Conservation (phyloP, 1,284 basidiomycete genomes). For the Heterobasidion annosum region DNA sequence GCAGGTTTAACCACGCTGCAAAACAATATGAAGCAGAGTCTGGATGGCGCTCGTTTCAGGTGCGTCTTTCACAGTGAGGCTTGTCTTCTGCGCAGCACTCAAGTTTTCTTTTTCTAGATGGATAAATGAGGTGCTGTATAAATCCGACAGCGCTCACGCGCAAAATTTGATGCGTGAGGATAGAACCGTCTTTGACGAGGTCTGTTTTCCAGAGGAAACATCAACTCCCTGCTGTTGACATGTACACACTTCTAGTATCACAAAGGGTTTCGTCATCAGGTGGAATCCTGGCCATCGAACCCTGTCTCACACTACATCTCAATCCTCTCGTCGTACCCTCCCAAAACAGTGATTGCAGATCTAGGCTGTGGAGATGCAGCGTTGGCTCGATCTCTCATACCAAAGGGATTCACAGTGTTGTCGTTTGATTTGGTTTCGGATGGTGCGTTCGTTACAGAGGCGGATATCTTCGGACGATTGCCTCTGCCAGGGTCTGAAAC, state of each 20-base stretch:
- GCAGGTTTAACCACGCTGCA: constrained; percentile 59
- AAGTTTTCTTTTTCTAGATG: constrained; percentile 34
- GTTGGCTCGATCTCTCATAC: constrained; percentile 67
- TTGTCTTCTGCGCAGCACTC: no score
- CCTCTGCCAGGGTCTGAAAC: constrained; percentile 78
- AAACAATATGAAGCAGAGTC: constrained; percentile 62
- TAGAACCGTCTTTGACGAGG: constrained; percentile 69
- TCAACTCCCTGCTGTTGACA: constrained; percentile 4
- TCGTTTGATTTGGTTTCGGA: constrained; percentile 81
- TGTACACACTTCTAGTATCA: constrained; percentile 61
- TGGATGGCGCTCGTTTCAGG: constrained; percentile 85
- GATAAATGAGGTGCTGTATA: constrained; percentile 87
- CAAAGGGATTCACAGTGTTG: constrained; percentile 62
- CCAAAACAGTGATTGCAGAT: constrained; percentile 77
- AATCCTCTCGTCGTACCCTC: constrained; percentile 47
- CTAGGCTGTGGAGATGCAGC: constrained; percentile 94
- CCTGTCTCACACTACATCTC: constrained; percentile 76
- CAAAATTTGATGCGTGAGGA: constrained; percentile 77
- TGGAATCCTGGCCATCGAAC: constrained; percentile 85
- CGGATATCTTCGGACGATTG: constrained; percentile 66
- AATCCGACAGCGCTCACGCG: constrained; percentile 68
- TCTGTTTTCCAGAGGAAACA: constrained; percentile 22
- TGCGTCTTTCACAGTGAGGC: constrained; percentile 19
- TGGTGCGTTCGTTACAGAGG: constrained; percentile 64
- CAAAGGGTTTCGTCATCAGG: constrained; percentile 81